phyloP scores from a whole-genome alignment of 108 stramenopile species.

The Nitzschia sp. region DNA sequence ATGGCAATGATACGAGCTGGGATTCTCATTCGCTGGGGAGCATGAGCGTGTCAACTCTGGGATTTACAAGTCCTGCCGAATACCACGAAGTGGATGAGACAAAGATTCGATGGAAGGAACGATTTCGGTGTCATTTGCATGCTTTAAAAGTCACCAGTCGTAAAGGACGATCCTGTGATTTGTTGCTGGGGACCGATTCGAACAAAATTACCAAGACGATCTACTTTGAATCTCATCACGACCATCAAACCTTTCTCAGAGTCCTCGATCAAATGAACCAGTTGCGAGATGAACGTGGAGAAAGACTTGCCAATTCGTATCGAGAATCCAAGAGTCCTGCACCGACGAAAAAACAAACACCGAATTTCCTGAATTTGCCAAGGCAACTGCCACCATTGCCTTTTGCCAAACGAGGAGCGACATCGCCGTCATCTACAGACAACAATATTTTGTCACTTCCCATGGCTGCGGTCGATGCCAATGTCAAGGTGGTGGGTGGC shows the following conservation, averaged over 20 bases:
- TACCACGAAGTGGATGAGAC: conserved; percentile 6
- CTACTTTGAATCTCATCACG: conserved; percentile 21
- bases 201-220: conserved; percentile 3
- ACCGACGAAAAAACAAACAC: neutral
- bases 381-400: neutral
- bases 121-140: conserved; percentile 11
- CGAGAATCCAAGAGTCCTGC: neutral
- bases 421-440: neutral
- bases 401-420: neutral
- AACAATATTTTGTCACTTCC: neutral
- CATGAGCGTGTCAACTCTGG: neutral
- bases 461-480: neutral
- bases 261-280: conserved; percentile 19
- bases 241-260: conserved; percentile 29
- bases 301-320: conserved; percentile 8
- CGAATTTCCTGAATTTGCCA: neutral
- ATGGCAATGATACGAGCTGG: neutral
- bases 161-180: conserved; percentile 4
- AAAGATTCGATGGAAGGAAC: conserved; percentile 27
- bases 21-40: neutral
- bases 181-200: conserved; percentile 21
- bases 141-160: conserved; percentile 8
- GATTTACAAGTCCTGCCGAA: conserved; percentile 11
- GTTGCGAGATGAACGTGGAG: conserved; percentile 9
- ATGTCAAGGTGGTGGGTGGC: neutral